Conservation (phyloP, 306 rosid genomes). For the Cyamopsis tetragonoloba region DNA sequence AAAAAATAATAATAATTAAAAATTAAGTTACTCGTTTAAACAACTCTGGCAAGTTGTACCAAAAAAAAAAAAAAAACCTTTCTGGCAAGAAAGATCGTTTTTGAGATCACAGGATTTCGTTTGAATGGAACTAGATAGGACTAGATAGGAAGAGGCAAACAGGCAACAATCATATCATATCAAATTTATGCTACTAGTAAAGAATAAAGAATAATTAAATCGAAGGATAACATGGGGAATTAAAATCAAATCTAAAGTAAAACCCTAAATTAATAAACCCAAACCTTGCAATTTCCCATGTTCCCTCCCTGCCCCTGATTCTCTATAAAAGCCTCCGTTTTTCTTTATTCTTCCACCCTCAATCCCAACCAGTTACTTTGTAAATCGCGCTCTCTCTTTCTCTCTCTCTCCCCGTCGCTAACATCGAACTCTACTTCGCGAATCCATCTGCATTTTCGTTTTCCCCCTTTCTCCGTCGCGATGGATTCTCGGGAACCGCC, state of each 20-base stretch:
- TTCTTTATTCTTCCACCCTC: background rate
- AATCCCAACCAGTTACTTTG: too few relatives aligned
- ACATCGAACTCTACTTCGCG: too few relatives aligned
- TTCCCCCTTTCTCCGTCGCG: background rate
- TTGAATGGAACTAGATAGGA: too few relatives aligned
- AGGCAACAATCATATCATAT: background rate
- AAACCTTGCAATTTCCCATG: background rate
- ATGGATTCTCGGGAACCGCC: slow-evolving; percentile 74
- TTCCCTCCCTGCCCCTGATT: background rate
- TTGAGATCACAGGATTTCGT: too few relatives aligned
- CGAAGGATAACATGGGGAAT: background rate
- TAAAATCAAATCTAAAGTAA: background rate
- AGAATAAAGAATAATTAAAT: background rate
- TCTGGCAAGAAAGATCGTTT: too few relatives aligned
- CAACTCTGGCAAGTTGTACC: too few relatives aligned
- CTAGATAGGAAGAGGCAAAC: background rate
- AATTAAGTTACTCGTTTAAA: too few relatives aligned
- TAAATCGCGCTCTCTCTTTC: too few relatives aligned
- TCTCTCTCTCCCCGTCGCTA: too few relatives aligned
- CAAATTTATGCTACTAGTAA: too few relatives aligned
- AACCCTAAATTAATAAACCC: slow-evolving; percentile 13
- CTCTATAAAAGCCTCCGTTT: background rate
- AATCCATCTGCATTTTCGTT: background rate
- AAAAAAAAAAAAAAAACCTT: too few relatives aligned
- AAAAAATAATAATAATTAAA: too few relatives aligned